These are phyloP conservation scores for Rhizophora apiculata DNA, from an alignment of 345 rosid genomes.

Conservation along the genomic window DNA sequence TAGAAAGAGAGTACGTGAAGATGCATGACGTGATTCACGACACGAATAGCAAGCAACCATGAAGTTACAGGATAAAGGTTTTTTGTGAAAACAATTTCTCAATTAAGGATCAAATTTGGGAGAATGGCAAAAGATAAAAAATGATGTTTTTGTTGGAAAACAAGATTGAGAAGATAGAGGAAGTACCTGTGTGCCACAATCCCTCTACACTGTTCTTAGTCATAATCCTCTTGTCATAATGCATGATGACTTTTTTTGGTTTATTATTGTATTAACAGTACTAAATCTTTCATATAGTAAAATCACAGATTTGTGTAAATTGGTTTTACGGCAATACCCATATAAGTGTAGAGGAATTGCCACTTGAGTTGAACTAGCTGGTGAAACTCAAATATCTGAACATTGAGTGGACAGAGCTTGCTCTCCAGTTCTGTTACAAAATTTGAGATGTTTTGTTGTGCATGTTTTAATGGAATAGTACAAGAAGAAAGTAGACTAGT, in stretches of 20 bases:
- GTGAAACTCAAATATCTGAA: constrained; percentile 1
- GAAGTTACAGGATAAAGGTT: no score
- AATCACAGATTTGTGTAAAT: not conserved
- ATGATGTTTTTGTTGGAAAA: not conserved
- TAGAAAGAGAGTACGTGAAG: no score
- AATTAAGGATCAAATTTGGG: no score
- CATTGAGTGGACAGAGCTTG: not conserved
- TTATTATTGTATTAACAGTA: not conserved
- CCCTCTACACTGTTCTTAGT: not conserved
- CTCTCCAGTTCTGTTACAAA: no score
- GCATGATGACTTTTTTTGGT: not conserved
- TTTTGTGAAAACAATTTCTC: no score
- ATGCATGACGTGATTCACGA: no score
- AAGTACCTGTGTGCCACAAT: not conserved
- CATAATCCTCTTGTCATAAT: not conserved
- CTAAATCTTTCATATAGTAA: not conserved
- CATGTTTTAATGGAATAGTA: no score
- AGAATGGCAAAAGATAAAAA: not conserved
- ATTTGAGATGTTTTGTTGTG: no score
- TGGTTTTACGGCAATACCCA: constrained; percentile 11
- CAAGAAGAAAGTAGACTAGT: no score
- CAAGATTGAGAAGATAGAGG: not conserved
- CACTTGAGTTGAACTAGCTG: not conserved
- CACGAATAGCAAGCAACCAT: no score
- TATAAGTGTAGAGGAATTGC: not conserved